Conservation (phyloP, 2,329 filamentous ascomycete species). For the Arthrobotrys conoides region DNA sequence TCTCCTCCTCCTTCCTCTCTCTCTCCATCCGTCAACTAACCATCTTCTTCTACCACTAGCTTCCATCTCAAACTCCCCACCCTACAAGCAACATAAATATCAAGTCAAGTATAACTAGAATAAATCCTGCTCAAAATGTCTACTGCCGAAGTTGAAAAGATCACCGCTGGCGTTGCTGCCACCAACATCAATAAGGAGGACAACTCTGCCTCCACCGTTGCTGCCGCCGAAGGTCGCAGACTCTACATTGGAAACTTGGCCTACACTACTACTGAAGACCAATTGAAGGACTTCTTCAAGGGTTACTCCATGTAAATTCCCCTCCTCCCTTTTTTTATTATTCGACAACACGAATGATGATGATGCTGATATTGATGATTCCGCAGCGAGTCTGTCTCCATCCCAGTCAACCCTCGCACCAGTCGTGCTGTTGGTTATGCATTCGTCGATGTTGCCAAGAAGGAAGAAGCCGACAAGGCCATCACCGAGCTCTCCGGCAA, state of each 20-base stretch:
- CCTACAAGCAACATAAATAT: constrained; percentile 35
- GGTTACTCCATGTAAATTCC: constrained; percentile 95
- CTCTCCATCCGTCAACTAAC: constrained; percentile 49
- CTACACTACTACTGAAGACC: constrained; percentile 99
- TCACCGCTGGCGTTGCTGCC: constrained; percentile 57
- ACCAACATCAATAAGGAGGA: constrained; percentile 73
- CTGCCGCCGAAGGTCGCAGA: constrained; percentile 97
- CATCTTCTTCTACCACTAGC: constrained; percentile 34
- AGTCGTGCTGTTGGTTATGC: constrained; percentile 98
- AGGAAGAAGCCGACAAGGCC: constrained; percentile 93
- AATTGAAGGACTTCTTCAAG: constrained; percentile 99
- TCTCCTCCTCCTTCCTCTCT: neutral
- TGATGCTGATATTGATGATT: constrained; percentile 58
- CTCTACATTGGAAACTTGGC: constrained; percentile 99
- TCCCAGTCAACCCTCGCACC: constrained; percentile 99
- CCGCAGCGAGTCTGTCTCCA: constrained; percentile 93
- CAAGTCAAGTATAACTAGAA: constrained; percentile 40
- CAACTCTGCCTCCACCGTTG: constrained; percentile 93
- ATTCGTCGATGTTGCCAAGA: constrained; percentile 97
- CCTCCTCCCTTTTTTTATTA: neutral
- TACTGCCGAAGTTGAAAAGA: constrained; percentile 61
- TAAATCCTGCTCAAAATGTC: constrained; percentile 62
- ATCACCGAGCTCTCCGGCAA: constrained; percentile 96
- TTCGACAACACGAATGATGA: neutral
- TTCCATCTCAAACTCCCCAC: constrained; percentile 36